Evolutionary conservation across 768 basidiomycete genomes (phyloP), one percentile per base, ranked within the genome.

Genomic region (Mycena sanguinolenta): DNA sequence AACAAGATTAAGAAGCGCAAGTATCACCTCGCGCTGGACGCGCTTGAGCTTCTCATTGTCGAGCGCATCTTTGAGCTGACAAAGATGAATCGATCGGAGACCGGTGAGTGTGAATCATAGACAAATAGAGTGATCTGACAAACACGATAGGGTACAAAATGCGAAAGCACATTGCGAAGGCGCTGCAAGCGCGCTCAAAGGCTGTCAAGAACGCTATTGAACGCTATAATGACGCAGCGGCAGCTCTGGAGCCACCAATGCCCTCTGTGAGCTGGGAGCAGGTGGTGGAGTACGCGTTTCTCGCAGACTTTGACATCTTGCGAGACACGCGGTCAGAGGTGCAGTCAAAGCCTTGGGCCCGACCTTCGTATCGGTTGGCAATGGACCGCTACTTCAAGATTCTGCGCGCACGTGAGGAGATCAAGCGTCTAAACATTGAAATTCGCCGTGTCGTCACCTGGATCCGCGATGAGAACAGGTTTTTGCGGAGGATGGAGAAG

Each of bases 211-310:
- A 57, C 0, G 75, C 75, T 1, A 63, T 77, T 12, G 54, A 46
- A 4, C 17, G 30, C 1, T 75, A 75, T 60, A 77, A 77, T 30
- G 34, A 34, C 3, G 73, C 49, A 23, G 49, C 6, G 3, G 10
- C 10, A 6, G 8, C 12, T 9, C 63, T 17, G 71, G 65, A 7
- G 19, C 58, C 14, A 21, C 39, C 14, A 61, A 63, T 17, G 54
- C 23, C 4, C 70, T 60, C 10, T 57, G 10, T 14, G 74, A n/a
- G 54, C 27, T 77, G 76, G 74, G 69, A 79, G 13, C 67, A 78
- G 25, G 74, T 79, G 2, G 68, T 78, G 0, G 67, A 76, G 63
- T 54, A 32, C 53, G 30, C 53, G 2, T 54, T 54, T 19, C 53
- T 54, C 17, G 14, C 53, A 14, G 28, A 76, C 36, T 76, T 75